Evolutionary conservation across 2,329 filamentous ascomycete species (phyloP), one percentile per base, ranked within the genome.

Genomic region (Penicillium sp.): DNA sequence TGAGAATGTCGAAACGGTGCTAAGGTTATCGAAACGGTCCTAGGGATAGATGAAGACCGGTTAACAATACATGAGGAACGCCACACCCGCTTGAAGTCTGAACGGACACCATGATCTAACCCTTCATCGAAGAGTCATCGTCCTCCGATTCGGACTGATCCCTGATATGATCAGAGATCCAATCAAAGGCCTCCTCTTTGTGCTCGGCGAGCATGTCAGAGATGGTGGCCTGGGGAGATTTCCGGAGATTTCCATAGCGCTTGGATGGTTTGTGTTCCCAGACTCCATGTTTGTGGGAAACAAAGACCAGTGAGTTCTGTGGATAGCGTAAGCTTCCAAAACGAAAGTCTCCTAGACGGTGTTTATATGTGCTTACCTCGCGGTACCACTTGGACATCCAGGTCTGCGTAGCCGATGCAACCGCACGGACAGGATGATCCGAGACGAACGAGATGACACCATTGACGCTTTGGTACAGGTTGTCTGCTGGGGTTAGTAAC

Each of bases 361-460:
- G 2, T 31, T 44, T 4, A 22, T 15, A 26, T 50, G 6, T 11
- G 66, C 73, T 67, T 75, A 81, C 80, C 22, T 85, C 81, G 68
- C 88, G 89, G 75, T 96, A 97, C 93, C 93, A 97, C 23, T 80
- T 79, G 1, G 86, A 88, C 1, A 92, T 79, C 57, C 73, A 78
- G 18, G 82, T 79, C n/a, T 83, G 81, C 55, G 95, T 89, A 26
- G 85, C 83, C 61, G 94, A 92, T 31, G 90, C 89, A 64, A 96
- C 85, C 1, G 90, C 87, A 12, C 90, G 86, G 18, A 97, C 81
- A 27, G 84, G 85, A 53, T 89, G 81, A 35, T 85, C 88, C 23
- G 86, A 85, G 18, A 96, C 88, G 69, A 96, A 96, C 59, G 89
- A 91, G 62, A 97, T 81, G 14, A 95, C 82, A 29, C 87, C 88